Conservation (phyloP, 108 stramenopile genomes). For the Bacterosira constricta region DNA sequence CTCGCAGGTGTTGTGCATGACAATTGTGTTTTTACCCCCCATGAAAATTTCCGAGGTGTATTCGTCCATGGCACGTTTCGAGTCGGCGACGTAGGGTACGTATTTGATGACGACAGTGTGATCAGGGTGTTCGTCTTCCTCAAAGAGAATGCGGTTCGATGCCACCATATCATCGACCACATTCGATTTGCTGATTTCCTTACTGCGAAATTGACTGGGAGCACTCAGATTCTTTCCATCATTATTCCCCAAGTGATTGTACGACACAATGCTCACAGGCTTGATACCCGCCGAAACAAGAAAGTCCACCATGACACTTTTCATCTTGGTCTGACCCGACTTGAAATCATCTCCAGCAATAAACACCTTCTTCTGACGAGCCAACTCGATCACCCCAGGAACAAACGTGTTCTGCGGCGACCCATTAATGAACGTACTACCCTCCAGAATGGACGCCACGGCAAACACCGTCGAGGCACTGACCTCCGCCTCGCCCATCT, state of each 20-base stretch:
- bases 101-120: slow-evolving; percentile 98
- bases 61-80: slow-evolving; percentile 99
- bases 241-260: slow-evolving; percentile 99
- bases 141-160: slow-evolving; percentile 94
- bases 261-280: slow-evolving; percentile 95
- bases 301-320: slow-evolving; percentile 96
- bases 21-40: slow-evolving; percentile 97
- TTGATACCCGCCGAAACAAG: slow-evolving; percentile 97
- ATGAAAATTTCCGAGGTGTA: slow-evolving; percentile 99
- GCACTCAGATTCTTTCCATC: slow-evolving; percentile 97
- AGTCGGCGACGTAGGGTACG: slow-evolving; percentile 97
- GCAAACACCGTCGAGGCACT: slow-evolving; percentile 97
- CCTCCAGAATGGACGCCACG: slow-evolving; percentile 95
- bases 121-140: slow-evolving; percentile 97
- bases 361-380: slow-evolving; percentile 80
- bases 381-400: slow-evolving; percentile 95
- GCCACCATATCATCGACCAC: slow-evolving; percentile 99
- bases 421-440: slow-evolving; percentile 97
- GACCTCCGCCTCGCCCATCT: slow-evolving; percentile 90
- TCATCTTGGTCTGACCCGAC: slow-evolving; percentile 99
- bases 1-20: slow-evolving; percentile 99
- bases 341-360: slow-evolving; percentile 99
- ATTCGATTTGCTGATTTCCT: slow-evolving; percentile 98
- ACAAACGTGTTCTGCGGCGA: slow-evolving; percentile 99
- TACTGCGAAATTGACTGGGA: slow-evolving; percentile 96